Conservation (phyloP, 2,329 filamentous ascomycete genomes). For the Periconia sp. region DNA sequence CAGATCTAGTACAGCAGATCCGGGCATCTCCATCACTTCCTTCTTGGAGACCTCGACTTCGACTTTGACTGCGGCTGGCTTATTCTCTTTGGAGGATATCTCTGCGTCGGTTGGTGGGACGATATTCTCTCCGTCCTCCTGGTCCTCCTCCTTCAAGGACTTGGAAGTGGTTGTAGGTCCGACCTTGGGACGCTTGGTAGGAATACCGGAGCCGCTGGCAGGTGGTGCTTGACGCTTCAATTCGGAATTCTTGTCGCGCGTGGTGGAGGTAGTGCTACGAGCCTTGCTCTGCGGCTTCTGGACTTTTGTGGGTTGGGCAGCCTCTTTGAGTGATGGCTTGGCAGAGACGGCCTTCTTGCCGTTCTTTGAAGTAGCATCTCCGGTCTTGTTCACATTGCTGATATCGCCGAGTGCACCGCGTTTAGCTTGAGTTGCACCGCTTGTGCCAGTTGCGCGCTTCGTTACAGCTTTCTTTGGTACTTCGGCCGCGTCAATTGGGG, state of each 20-base stretch:
- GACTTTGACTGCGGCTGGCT: neutral
- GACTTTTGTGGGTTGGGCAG: constrained; percentile 74
- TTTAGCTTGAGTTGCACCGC: constrained; percentile 52
- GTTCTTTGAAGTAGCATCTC: constrained; percentile 55
- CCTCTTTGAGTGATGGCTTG: constrained; percentile 71
- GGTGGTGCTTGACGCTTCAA: constrained; percentile 62
- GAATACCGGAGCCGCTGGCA: constrained; percentile 70
- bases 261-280: constrained; percentile 60
- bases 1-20: constrained; percentile 57
- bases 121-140: constrained; percentile 58
- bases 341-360: constrained; percentile 70
- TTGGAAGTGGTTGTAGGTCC: constrained; percentile 16
- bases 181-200: constrained; percentile 39
- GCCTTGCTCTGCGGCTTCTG: constrained; percentile 60
- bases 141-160: constrained; percentile 57
- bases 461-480: constrained; percentile 55
- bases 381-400: constrained; percentile 88
- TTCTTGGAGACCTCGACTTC: neutral
- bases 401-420: constrained; percentile 89
- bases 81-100: constrained; percentile 50
- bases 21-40: constrained; percentile 24
- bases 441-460: constrained; percentile 45
- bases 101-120: constrained; percentile 54
- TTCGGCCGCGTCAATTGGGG: constrained; percentile 58
- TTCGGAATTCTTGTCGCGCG: constrained; percentile 75